These are phyloP conservation scores for Cicer cuneatum DNA, from an alignment of 306 rosid genomes.

Conservation along the genomic window DNA sequence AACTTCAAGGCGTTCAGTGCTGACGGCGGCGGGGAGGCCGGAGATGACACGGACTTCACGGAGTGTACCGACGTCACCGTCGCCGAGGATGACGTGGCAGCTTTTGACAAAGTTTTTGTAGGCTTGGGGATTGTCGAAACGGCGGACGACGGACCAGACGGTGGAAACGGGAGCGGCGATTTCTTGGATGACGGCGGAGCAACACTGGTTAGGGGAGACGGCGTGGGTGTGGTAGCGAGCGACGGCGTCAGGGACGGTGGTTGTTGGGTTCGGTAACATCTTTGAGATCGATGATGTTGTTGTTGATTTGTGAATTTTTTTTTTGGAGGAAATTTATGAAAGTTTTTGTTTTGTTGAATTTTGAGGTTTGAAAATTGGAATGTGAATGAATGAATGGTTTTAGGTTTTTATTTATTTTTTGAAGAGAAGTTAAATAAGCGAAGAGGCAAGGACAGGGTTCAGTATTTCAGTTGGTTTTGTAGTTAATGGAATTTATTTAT, in stretches of 20 bases:
- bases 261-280: conserved; percentile 27
- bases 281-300: background rate
- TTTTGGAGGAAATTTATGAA: background rate
- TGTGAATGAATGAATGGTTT: conserved; percentile 14
- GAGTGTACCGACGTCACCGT: conserved; percentile 86
- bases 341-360: background rate
- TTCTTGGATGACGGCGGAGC: conserved; percentile 83
- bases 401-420: background rate
- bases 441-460: background rate
- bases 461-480: conserved; percentile 22
- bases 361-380: background rate
- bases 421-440: conserved; percentile 29
- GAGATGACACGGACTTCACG: conserved; percentile 83
- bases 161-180: conserved; percentile 81
- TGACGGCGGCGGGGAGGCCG: conserved; percentile 84
- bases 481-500: conserved; percentile 20
- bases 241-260: conserved; percentile 60
- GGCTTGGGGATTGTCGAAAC: conserved; percentile 94
- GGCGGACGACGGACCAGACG: conserved; percentile 93
- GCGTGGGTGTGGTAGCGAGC: conserved; percentile 69
- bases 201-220: conserved; percentile 65
- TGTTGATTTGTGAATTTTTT: background rate
- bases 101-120: conserved; percentile 93
- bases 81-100: conserved; percentile 85
- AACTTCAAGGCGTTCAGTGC: conserved; percentile 93